Evolutionary conservation across 2,329 filamentous ascomycete genomes (phyloP), one percentile per base, ranked within the genome.

Genomic region (Proliferodiscus dingleyae): DNA sequence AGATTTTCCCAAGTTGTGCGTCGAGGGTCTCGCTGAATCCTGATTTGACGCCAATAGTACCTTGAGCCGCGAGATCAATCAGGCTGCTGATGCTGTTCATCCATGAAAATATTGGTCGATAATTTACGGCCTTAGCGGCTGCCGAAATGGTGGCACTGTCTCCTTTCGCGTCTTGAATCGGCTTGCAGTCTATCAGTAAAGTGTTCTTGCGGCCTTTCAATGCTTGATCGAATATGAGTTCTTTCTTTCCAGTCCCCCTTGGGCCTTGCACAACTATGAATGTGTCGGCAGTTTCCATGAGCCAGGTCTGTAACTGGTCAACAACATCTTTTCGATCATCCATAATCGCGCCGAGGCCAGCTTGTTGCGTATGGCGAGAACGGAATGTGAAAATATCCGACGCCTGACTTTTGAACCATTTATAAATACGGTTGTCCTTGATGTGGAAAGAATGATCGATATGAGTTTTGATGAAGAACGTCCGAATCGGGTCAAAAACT

Each of bases 221-320:
- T 0, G 88, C 86, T 65, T 95, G 87, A 33, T 95, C 86, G 48
- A 95, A 64, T 2, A 97, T 83, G 10, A 97, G 75, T 56, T 96
- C 90, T 52, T 80, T 83, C 68, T 96, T 96, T 1, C 90, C 93
- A 0, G 89, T 94, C 5, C 91, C 93, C 41, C 89, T 81, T 4
- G 93, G 90, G 0, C 93, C 93, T 61, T 95, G 90, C 1, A 98
- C 80, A 7, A 97, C 87, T 52, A 95, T 89, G 63, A 96, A 96
- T 0, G 90, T 97, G 50, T 93, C 89, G 0, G 85, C 81, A 4
- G 86, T 90, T 58, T 96, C 91, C 61, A 89, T 82, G 6, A 97
- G 70, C 89, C 89, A 95, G 11, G 80, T 83, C 54, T 84, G 81
- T 10, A 98, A 77, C 61, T 90, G 82, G 18, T 89, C 79, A 49